Conservation (phyloP, 345 rosid genomes). For the Syzygium jambos region DNA sequence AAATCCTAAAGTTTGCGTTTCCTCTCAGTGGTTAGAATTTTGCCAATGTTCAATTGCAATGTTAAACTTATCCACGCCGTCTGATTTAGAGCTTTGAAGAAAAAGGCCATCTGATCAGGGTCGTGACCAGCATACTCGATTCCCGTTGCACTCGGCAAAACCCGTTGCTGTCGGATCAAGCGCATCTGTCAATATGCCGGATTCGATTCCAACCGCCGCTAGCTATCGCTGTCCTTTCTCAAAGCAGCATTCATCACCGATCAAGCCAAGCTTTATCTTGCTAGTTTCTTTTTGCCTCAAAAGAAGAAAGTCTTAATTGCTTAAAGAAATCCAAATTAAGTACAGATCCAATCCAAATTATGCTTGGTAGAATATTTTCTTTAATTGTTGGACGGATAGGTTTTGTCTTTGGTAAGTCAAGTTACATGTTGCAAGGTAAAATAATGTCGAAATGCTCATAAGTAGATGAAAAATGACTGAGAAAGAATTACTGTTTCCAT, state of each 20-base stretch:
- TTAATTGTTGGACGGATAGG: not conserved
- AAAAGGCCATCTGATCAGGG: accelerated
- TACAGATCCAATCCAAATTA: not conserved
- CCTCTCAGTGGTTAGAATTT: not conserved
- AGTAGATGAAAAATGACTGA: not conserved
- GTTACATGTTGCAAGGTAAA: not conserved
- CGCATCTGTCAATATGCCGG: accelerated
- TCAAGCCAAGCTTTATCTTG: not conserved
- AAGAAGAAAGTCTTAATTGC: not conserved
- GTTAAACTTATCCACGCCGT: not conserved
- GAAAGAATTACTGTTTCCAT: not conserved
- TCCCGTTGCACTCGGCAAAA: not conserved
- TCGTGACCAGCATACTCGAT: accelerated
- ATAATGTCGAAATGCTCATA: not conserved
- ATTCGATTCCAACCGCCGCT: not conserved
- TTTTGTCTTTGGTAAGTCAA: not conserved
- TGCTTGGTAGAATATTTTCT: not conserved
- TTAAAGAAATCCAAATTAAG: not conserved
- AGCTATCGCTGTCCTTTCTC: not conserved
- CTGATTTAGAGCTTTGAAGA: not conserved
- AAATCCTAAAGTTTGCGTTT: not conserved
- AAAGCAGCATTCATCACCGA: not conserved
- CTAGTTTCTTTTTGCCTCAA: not conserved
- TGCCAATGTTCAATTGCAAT: accelerated
- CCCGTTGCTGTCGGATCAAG: accelerated